Conservation (phyloP, 306 rosid species). For the Dalbergia cochinchinensis region DNA sequence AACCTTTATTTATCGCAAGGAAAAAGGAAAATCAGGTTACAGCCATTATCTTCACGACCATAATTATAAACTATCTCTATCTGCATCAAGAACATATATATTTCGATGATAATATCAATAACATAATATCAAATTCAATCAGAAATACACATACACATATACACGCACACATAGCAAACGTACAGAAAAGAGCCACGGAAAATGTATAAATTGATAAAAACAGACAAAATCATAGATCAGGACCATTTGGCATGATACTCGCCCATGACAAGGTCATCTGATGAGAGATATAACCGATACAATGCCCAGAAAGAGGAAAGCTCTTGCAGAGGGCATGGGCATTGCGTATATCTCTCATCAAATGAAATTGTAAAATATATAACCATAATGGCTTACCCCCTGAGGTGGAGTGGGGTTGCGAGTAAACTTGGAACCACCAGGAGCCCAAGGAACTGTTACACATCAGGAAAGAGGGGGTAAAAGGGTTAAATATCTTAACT, state of each 20-base stretch:
- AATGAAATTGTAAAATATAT: slow-evolving; percentile 7
- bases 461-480: slow-evolving; percentile 40
- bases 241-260: not conserved
- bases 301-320: not conserved
- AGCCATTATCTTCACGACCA: slow-evolving; percentile 85
- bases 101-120: not conserved
- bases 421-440: slow-evolving; percentile 94
- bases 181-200: not conserved
- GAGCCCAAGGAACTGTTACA: slow-evolving; percentile 95
- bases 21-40: slow-evolving; percentile 40
- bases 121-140: slow-evolving; percentile 39
- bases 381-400: slow-evolving; percentile 70
- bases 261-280: not conserved
- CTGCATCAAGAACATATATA: slow-evolving; percentile 50
- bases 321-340: slow-evolving; percentile 3
- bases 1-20: slow-evolving; percentile 67
- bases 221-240: not conserved
- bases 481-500: slow-evolving; percentile 37
- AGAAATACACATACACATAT: slow-evolving; percentile 35
- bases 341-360: not conserved
- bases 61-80: slow-evolving; percentile 86
- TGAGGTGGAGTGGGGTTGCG: slow-evolving; percentile 93
- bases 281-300: slow-evolving; percentile 9
- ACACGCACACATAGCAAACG: no score
- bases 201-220: slow-evolving; percentile 9